Evolutionary conservation across 164 flowering plant genomes (phyloP).

Genomic region (Macadamia integrifolia): DNA sequence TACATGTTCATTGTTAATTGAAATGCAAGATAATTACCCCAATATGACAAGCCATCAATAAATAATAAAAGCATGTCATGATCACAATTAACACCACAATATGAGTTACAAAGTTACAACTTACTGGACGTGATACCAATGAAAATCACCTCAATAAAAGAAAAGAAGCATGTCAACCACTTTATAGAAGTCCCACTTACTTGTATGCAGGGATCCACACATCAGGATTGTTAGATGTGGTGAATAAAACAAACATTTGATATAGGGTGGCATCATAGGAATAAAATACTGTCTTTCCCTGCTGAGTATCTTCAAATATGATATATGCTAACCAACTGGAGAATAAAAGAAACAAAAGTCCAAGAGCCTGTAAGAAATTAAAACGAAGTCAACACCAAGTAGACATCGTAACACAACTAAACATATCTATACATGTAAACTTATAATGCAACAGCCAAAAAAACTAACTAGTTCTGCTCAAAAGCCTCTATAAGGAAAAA

Average conservation of each 20-base stretch:
- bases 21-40: too few species aligned
- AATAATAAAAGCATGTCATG: too few species aligned
- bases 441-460: neutral
- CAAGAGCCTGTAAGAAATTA: slow-evolving; percentile 60
- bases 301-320: slow-evolving; percentile 85
- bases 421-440: neutral
- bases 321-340: slow-evolving; percentile 95
- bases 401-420: neutral
- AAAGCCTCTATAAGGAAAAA: neutral
- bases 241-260: slow-evolving; percentile 88
- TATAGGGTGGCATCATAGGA: slow-evolving; percentile 78
- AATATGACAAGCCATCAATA: too few species aligned
- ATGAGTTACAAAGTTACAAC: neutral
- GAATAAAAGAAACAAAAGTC: slow-evolving; percentile 71
- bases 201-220: slow-evolving; percentile 99
- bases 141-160: too few species aligned
- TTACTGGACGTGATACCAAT: too few species aligned
- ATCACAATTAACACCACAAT: neutral
- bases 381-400: neutral
- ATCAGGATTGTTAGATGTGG: slow-evolving; percentile 97
- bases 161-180: neutral
- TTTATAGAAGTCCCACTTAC: slow-evolving; percentile 38
- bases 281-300: slow-evolving; percentile 60
- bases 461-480: neutral
- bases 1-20: too few species aligned